These are phyloP conservation scores for Sporisorium graminicola DNA, from an alignment of 1,284 basidiomycete genomes.

Conservation along the genomic window DNA sequence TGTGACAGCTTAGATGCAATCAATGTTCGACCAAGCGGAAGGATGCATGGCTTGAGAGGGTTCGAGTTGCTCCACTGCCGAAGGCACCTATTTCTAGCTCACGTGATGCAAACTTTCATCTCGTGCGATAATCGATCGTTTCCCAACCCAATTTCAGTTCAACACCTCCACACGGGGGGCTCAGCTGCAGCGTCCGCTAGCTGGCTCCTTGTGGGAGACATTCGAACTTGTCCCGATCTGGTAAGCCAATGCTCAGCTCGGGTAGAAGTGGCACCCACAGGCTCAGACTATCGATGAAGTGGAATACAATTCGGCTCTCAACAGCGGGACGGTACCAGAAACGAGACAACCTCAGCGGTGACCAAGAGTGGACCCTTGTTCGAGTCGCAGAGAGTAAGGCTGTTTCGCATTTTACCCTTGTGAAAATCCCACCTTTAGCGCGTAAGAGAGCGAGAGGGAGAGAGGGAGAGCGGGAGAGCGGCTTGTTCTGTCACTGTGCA, in stretches of 20 bases:
- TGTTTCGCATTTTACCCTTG: not conserved
- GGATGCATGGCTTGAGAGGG: not conserved
- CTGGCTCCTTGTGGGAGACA: no score
- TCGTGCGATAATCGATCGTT: not conserved
- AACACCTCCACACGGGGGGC: slow-evolving; percentile 5
- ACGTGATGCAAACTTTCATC: slow-evolving; percentile 6
- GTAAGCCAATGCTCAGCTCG: no score
- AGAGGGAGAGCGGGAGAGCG: not conserved
- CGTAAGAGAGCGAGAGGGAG: not conserved
- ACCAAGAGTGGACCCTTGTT: not conserved
- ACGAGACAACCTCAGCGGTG: not conserved
- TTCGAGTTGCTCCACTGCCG: not conserved
- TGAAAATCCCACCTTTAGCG: not conserved
- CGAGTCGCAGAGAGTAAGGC: no score
- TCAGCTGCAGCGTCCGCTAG: not conserved
- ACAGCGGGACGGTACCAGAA: not conserved
- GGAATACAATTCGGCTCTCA: no score
- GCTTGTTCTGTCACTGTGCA: slow-evolving; percentile 7
- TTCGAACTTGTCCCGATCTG: no score
- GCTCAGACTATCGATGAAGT: no score
- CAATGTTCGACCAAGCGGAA: not conserved
- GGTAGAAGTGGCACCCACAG: no score
- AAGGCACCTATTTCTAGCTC: not conserved
- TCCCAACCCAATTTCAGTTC: not conserved
- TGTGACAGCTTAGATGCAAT: not conserved